A percentile compares a stretch with the other conserved stretches of the same genome.
Evolutionary conservation across 1,284 basidiomycete species (phyloP).

Genomic region (Apiotrichum siamense): DNA sequence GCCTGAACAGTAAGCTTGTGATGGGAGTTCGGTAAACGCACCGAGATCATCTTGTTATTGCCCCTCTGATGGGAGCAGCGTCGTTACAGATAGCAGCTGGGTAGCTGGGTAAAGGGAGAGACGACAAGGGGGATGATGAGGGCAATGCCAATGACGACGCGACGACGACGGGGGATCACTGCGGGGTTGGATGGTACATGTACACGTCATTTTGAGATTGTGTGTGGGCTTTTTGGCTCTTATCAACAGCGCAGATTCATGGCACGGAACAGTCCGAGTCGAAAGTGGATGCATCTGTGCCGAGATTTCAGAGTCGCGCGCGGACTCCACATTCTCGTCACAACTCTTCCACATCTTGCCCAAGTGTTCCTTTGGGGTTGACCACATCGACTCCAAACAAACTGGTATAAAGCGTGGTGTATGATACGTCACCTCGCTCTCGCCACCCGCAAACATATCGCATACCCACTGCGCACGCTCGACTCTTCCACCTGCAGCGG

Average conservation of each 20-base stretch:
- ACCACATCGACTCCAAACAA: background rate
- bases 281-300: background rate
- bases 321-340: background rate
- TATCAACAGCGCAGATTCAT: no score
- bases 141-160: background rate
- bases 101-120: background rate
- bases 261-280: no score
- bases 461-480: background rate
- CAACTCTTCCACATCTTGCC: background rate
- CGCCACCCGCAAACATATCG: constrained; percentile 12
- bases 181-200: no score
- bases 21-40: constrained; percentile 10
- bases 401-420: constrained; percentile 8
- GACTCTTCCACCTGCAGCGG: background rate
- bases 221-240: no score
- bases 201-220: background rate
- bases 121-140: background rate
- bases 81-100: background rate
- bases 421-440: constrained; percentile 14
- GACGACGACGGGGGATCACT: no score
- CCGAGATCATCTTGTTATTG: constrained; percentile 35
- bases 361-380: no score
- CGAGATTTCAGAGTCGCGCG: background rate
- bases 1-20: constrained; percentile 54
- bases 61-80: background rate